Conservation (phyloP, 2,329 filamentous ascomycete species). For the Graphiopsis chlorocephala region DNA sequence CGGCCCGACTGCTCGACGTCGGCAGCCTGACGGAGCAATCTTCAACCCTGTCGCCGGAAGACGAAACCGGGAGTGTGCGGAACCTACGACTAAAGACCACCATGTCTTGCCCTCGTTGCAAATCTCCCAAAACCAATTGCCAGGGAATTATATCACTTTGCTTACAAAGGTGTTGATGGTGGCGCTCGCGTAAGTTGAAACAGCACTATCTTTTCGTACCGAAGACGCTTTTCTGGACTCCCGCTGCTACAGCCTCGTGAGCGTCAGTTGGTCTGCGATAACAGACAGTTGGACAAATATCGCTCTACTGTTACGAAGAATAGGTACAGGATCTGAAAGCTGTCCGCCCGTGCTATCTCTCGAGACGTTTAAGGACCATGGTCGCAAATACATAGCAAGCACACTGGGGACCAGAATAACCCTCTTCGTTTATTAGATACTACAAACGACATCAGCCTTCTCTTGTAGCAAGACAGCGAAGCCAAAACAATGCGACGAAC, state of each 20-base stretch:
- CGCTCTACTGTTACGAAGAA: background rate
- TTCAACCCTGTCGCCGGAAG: background rate
- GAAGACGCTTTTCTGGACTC: background rate
- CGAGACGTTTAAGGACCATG: background rate
- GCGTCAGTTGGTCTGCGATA: background rate
- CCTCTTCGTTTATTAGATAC: background rate
- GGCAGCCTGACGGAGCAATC: background rate
- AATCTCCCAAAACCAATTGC: background rate
- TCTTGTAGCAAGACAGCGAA: background rate
- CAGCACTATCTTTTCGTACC: background rate
- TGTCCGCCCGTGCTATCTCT: background rate
- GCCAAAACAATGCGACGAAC: background rate
- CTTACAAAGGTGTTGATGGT: background rate
- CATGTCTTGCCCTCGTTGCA: background rate
- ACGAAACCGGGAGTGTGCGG: background rate
- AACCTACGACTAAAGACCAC: background rate
- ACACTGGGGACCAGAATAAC: background rate
- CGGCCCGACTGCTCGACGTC: background rate
- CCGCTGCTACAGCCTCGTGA: background rate
- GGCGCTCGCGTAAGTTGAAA: background rate
- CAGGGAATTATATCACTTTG: background rate
- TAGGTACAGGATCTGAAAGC: background rate
- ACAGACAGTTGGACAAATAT: background rate
- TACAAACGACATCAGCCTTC: background rate
- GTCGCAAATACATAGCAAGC: background rate